These are phyloP conservation scores for Sungouiella blattae DNA, from an alignment of 805 yeast species.

Conservation along the genomic window DNA sequence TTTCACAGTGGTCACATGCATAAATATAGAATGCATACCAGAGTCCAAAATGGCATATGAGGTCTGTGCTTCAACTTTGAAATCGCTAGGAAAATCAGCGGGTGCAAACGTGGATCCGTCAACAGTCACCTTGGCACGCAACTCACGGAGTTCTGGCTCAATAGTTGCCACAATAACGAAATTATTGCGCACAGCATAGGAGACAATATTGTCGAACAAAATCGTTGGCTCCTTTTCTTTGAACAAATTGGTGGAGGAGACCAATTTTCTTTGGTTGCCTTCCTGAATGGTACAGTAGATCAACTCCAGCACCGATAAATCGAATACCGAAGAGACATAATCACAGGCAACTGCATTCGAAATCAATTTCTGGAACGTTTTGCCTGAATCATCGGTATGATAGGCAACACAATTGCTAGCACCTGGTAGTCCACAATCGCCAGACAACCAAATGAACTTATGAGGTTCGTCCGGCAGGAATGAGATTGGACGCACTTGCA, in stretches of 20 bases:
- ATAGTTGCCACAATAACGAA: conserved; percentile 69
- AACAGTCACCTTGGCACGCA: conserved; percentile 69
- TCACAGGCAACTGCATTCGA: conserved; percentile 59
- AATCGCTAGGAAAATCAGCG: conserved; percentile 68
- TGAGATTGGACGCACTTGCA: conserved; percentile 40
- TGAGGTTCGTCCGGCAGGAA: conserved; percentile 59
- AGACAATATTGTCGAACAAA: conserved; percentile 59
- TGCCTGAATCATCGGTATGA: conserved; percentile 67
- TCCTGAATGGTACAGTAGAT: conserved; percentile 60
- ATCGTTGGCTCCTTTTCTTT: conserved; percentile 27
- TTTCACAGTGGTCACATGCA: conserved; percentile 73
- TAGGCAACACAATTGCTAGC: conserved; percentile 56
- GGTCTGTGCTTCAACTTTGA: conserved; percentile 53
- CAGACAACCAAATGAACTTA: conserved; percentile 69
- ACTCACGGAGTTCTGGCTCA: conserved; percentile 40
- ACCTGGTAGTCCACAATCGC: conserved; percentile 48
- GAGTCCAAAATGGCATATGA: conserved; percentile 77
- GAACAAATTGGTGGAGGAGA: conserved; percentile 55
- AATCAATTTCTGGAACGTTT: conserved; percentile 50
- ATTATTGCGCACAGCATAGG: conserved; percentile 68
- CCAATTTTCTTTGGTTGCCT: conserved; percentile 29
- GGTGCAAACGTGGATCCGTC: conserved; percentile 78
- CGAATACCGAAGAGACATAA: conserved; percentile 58
- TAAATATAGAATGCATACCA: conserved; percentile 63
- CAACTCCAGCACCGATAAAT: conserved; percentile 37